Conservation (phyloP, 352 stramenopile species). For the Globisporangium parvum region DNA sequence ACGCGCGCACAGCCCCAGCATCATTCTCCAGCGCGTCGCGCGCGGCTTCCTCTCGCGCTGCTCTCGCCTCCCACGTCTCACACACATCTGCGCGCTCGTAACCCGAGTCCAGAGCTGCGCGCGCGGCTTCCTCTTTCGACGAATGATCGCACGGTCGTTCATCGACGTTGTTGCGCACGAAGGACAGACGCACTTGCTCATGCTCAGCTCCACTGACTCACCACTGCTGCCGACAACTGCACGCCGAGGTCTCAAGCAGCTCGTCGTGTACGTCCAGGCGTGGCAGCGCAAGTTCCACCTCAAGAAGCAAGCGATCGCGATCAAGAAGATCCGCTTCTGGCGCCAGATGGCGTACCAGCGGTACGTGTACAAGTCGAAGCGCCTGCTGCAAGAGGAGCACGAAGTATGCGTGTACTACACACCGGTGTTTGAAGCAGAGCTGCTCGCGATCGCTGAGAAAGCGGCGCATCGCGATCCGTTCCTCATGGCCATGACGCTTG, state of each 20-base stretch:
- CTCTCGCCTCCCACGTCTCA: conserved; percentile 31
- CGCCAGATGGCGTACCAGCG: conserved; percentile 70
- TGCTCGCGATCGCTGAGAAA: conserved; percentile 47
- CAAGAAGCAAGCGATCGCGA: conserved; percentile 54
- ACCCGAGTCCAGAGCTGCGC: conserved; percentile 48
- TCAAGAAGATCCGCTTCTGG: conserved; percentile 78
- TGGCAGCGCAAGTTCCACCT: conserved; percentile 46
- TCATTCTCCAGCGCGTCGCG: conserved; percentile 31
- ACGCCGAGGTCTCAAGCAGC: conserved; percentile 37
- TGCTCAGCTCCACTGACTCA: conserved; percentile 24
- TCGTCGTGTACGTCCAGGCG: conserved; percentile 44
- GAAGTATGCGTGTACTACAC: conserved; percentile 79
- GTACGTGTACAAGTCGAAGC: conserved; percentile 42
- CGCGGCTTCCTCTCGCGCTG: conserved; percentile 49
- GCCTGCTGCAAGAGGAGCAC: conserved; percentile 48
- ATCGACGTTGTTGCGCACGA: conserved; percentile 35
- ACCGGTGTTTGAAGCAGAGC: conserved; percentile 35
- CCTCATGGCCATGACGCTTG: conserved; percentile 44
- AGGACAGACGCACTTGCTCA: conserved; percentile 42
- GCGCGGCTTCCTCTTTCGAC: conserved; percentile 58
- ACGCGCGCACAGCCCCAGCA: conserved; percentile 14
- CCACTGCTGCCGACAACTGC: conserved; percentile 25
- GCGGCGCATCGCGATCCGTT: conserved; percentile 53
- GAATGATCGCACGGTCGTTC: conserved; percentile 38
- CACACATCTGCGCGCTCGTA: conserved; percentile 36